phyloP scores from a whole-genome alignment of 805 yeast species.

The Wickerhamiella parazyma region DNA sequence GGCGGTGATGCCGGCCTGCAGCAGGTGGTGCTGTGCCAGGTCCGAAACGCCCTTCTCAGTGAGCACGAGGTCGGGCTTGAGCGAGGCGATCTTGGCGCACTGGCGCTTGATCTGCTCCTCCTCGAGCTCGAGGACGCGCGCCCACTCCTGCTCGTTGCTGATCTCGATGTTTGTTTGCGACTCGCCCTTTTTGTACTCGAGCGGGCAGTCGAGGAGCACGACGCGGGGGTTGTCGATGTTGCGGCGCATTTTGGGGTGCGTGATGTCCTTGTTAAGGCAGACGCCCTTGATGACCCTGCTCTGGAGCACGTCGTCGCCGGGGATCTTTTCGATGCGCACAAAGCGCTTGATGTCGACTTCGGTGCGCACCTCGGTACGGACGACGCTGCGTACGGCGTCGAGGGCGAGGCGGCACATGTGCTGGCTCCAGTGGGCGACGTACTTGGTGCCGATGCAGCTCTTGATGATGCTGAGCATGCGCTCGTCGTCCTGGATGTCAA shows the following conservation, averaged over 20 bases:
- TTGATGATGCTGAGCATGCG: conserved; percentile 78
- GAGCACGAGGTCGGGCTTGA: conserved; percentile 86
- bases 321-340: conserved; percentile 86
- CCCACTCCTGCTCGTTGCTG: conserved; percentile 93
- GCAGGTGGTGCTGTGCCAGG: conserved; percentile 88
- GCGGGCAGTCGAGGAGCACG: conserved; percentile 83
- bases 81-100: conserved; percentile 72
- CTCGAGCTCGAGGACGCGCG: conserved; percentile 84
- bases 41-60: conserved; percentile 98
- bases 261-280: conserved; percentile 86
- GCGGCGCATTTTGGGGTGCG: conserved; percentile 98
- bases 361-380: conserved; percentile 39
- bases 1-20: conserved; percentile 86
- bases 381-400: conserved; percentile 75
- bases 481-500: conserved; percentile 68
- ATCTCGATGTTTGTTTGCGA: conserved; percentile 97
- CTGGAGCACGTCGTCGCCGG: conserved; percentile 95
- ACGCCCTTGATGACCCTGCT: conserved; percentile 82
- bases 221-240: conserved; percentile 77
- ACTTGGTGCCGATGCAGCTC: conserved; percentile 93
- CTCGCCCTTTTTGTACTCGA: conserved; percentile 98
- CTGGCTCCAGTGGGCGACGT: conserved; percentile 78
- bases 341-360: conserved; percentile 91
- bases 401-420: conserved; percentile 84
- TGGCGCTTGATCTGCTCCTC: conserved; percentile 87